A percentile compares a stretch with the other conserved stretches of the same genome.
These are phyloP conservation scores for Neurospora sp. DNA, from an alignment of 2,329 filamentous ascomycete genomes.

Conservation along the genomic window DNA sequence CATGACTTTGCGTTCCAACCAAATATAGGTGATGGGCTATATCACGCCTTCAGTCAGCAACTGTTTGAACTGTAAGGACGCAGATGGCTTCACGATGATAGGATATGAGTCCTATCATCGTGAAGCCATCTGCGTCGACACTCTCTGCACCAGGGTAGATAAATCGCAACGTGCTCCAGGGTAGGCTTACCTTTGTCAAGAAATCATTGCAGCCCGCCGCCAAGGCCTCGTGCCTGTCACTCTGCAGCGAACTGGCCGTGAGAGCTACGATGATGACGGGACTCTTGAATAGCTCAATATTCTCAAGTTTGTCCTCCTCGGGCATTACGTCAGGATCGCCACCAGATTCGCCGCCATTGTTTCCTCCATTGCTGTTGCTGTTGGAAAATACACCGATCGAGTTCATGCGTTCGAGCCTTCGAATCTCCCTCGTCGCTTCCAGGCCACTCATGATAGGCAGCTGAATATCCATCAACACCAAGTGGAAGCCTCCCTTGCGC, in stretches of 20 bases:
- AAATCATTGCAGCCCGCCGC: conserved; percentile 98
- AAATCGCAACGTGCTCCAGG: conserved; percentile 1
- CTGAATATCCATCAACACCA: conserved; percentile 98
- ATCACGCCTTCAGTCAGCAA: conserved; percentile 3
- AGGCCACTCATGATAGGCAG: conserved; percentile 93
- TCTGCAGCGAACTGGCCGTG: conserved; percentile 88
- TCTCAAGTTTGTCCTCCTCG: conserved; percentile 59
- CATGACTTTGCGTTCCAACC: conserved; percentile 94
- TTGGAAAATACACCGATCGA: conserved; percentile 80
- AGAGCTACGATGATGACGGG: conserved; percentile 96
- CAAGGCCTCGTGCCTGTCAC: conserved; percentile 87
- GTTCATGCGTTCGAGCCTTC: conserved; percentile 79
- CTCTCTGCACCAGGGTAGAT: not conserved
- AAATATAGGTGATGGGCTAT: conserved; percentile 92
- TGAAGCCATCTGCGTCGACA: not conserved
- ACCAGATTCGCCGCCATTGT: not conserved
- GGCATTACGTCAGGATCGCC: conserved; percentile 38
- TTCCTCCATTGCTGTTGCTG: conserved; percentile 27
- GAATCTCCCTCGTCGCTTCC: conserved; percentile 89
- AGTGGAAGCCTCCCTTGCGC: conserved; percentile 83
- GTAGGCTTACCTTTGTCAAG: conserved; percentile 69
- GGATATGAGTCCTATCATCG: no score
- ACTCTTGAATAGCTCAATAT: conserved; percentile 73
- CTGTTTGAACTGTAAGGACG: not conserved
- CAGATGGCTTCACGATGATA: no score